Percentiles rank a stretch among this genome's conserved stretches.
Conservation (phyloP, 129 eudicot genomes). For the Kitagawia praeruptora region DNA sequence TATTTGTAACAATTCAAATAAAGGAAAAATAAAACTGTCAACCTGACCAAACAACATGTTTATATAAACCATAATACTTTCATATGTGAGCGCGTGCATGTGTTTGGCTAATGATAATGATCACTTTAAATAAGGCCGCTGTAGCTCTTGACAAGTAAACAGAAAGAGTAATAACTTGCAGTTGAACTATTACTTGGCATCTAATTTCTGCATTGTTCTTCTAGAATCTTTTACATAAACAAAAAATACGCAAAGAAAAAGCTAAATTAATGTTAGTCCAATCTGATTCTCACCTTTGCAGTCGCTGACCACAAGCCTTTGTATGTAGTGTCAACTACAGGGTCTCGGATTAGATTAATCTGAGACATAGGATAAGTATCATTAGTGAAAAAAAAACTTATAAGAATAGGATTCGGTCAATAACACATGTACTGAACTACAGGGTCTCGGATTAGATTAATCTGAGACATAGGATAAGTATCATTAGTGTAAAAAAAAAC, state of each 20-base stretch:
- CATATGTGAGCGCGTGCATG: not conserved
- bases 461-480: too few species aligned
- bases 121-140: not conserved
- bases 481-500: too few species aligned
- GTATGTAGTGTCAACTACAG: slow-evolving; percentile 67
- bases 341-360: slow-evolving; percentile 60
- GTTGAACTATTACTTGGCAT: not conserved
- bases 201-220: not conserved
- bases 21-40: not conserved
- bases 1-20: not conserved
- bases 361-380: slow-evolving; percentile 14
- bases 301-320: slow-evolving; percentile 70
- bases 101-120: not conserved
- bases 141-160: not conserved
- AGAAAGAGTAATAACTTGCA: not conserved
- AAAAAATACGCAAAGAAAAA: not conserved
- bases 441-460: too few species aligned
- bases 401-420: too few species aligned
- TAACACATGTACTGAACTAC: too few species aligned
- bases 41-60: not conserved
- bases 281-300: slow-evolving; percentile 51
- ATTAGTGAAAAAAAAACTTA: too few species aligned
- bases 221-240: not conserved
- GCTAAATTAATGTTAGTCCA: not conserved
- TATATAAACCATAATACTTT: not conserved